These are phyloP conservation scores for Abrus precatorius DNA, from an alignment of 306 rosid species.

Conservation along the genomic window DNA sequence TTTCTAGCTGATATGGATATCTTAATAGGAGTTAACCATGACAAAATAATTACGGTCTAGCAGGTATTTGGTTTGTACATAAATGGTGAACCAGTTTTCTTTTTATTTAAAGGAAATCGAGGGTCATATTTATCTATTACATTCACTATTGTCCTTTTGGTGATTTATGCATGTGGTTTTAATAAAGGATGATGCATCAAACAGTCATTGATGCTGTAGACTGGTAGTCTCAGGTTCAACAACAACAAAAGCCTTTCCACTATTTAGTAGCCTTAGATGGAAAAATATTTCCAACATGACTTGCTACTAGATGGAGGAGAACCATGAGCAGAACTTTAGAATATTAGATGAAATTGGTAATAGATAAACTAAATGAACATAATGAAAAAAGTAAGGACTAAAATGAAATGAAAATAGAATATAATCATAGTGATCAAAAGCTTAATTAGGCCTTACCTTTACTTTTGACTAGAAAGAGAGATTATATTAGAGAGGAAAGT, in stretches of 20 bases:
- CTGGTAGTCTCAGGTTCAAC: neutral
- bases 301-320: constrained; percentile 2
- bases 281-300: neutral
- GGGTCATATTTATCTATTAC: neutral
- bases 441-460: neutral
- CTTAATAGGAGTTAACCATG: neutral
- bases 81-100: neutral
- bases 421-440: neutral
- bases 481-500: constrained; percentile 1
- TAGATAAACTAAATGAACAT: neutral
- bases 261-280: neutral
- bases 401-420: neutral
- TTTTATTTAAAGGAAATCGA: neutral
- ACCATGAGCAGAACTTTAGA: constrained; percentile 1
- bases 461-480: no score
- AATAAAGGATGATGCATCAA: constrained; percentile 7
- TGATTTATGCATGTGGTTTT: neutral
- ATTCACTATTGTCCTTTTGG: neutral
- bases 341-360: neutral
- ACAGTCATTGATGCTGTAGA: neutral
- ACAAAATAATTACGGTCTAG: neutral
- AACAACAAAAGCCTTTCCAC: neutral
- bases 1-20: no score
- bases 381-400: neutral
- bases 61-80: neutral